A percentile compares a stretch with the other conserved stretches of the same genome.
Evolutionary conservation across 352 stramenopile genomes (phyloP).

Genomic region (Pythium phragmiticola): DNA sequence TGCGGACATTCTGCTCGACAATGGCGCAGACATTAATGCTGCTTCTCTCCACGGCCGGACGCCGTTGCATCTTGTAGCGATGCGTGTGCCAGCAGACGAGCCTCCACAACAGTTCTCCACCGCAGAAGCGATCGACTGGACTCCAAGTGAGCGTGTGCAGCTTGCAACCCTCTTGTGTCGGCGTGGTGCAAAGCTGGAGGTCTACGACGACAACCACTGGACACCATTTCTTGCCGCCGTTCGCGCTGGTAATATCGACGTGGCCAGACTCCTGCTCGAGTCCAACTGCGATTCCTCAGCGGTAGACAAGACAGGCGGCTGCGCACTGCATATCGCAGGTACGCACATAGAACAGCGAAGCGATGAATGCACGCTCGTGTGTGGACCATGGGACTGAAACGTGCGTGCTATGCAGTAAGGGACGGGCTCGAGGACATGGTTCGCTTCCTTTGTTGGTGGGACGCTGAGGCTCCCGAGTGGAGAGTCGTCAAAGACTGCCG

Average conservation of each 20-base stretch:
- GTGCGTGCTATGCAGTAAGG: slow-evolving; percentile 5
- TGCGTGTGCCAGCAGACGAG: neutral
- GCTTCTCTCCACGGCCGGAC: slow-evolving; percentile 52
- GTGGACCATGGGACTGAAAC: neutral
- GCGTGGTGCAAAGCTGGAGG: slow-evolving; percentile 31
- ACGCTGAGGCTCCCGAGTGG: slow-evolving; percentile 40
- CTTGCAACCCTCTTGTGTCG: neutral
- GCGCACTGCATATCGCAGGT: slow-evolving; percentile 52
- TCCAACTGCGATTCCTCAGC: slow-evolving; percentile 30
- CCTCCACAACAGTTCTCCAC: neutral
- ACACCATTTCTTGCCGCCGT: slow-evolving; percentile 49
- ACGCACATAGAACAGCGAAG: neutral
- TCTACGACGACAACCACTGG: slow-evolving; percentile 33
- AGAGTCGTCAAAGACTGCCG: slow-evolving; percentile 30
- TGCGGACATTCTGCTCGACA: slow-evolving; percentile 35
- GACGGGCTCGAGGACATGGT: slow-evolving; percentile 33
- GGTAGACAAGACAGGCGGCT: slow-evolving; percentile 38
- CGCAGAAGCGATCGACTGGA: neutral
- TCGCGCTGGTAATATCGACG: slow-evolving; percentile 24
- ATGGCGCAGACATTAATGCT: slow-evolving; percentile 33
- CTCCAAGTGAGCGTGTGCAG: neutral
- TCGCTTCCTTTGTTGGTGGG: slow-evolving; percentile 47
- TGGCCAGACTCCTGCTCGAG: slow-evolving; percentile 33
- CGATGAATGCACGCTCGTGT: neutral
- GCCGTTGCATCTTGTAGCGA: slow-evolving; percentile 46